Percentiles rank a stretch among this genome's conserved stretches.
These are phyloP conservation scores for Uncinocarpus reesii DNA, from an alignment of 2,329 filamentous ascomycete species.

Conservation along the genomic window DNA sequence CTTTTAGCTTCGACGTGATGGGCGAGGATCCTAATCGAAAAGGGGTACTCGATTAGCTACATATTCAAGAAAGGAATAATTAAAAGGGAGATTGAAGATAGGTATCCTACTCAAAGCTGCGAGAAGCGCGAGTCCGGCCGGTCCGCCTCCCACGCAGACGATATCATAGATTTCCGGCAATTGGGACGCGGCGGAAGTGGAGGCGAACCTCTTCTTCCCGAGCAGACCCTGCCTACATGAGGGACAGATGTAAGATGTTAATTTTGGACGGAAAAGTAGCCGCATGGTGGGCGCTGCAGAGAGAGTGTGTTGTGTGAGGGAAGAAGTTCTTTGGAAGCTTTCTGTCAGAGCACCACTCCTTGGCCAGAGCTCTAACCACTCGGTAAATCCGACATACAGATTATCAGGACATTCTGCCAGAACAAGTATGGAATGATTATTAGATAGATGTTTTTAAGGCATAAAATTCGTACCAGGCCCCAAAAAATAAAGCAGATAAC, in stretches of 20 bases:
- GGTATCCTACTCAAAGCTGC: conserved; percentile 58
- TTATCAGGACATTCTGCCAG: too few species aligned
- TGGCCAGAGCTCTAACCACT: too few species aligned
- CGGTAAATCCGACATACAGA: too few species aligned
- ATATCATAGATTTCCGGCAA: conserved; percentile 72
- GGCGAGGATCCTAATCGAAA: conserved; percentile 57
- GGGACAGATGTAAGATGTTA: conserved; percentile 34
- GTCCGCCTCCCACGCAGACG: conserved; percentile 81
- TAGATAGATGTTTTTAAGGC: too few species aligned
- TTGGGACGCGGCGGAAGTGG: conserved; percentile 17
- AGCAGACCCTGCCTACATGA: conserved; percentile 29
- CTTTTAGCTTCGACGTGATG: conserved; percentile 62
- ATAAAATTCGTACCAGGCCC: too few species aligned
- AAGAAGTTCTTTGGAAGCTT: not conserved
- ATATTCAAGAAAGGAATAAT: not conserved
- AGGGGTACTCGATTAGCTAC: not conserved
- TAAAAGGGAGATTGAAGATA: not conserved
- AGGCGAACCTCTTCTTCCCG: conserved; percentile 25
- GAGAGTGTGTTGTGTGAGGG: not conserved
- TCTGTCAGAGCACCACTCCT: not conserved
- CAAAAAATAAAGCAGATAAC: not conserved
- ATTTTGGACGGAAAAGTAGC: conserved; percentile 22
- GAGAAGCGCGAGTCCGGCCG: conserved; percentile 74
- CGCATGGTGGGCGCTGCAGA: conserved; percentile 30
- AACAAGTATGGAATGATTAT: too few species aligned